Percentiles rank a stretch among this genome's conserved stretches.
These are phyloP conservation scores for Orobanche coerulescens DNA, from an alignment of 257 asterid species.

Conservation along the genomic window DNA sequence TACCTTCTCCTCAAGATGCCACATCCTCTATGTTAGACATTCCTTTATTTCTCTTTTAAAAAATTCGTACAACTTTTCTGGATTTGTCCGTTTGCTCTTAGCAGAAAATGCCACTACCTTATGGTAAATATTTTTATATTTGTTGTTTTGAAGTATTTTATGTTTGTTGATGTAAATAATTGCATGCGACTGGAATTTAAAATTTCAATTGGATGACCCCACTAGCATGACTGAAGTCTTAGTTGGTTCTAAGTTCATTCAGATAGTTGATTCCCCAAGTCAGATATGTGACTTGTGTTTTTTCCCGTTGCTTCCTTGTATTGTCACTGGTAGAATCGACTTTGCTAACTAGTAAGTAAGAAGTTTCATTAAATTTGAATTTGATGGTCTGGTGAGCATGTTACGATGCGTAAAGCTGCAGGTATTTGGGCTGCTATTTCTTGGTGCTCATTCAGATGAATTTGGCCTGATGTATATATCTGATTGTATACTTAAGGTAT, in stretches of 20 bases:
- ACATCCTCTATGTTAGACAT: slow-evolving; percentile 16
- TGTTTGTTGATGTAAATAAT: slow-evolving; percentile 17
- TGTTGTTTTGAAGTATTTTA: not conserved
- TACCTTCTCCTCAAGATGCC: slow-evolving; percentile 19
- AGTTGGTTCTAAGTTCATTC: not conserved
- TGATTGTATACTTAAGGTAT: slow-evolving; percentile 45
- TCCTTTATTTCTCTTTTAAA: not conserved
- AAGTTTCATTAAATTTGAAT: slow-evolving; percentile 20
- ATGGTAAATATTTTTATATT: not conserved
- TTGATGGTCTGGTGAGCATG: slow-evolving; percentile 39
- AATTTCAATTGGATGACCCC: not conserved
- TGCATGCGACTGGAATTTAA: slow-evolving; percentile 12
- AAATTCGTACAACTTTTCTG: slow-evolving; percentile 1
- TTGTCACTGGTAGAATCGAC: slow-evolving; percentile 14
- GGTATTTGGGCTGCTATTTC: slow-evolving; percentile 46
- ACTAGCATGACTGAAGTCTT: slow-evolving; percentile 13
- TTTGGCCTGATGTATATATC: slow-evolving; percentile 41
- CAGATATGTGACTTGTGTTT: slow-evolving; percentile 7
- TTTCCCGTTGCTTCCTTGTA: slow-evolving; percentile 6
- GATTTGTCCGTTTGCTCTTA: slow-evolving; percentile 17
- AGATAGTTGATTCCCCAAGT: slow-evolving; percentile 11
- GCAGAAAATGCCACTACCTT: slow-evolving; percentile 9
- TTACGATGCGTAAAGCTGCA: slow-evolving; percentile 59
- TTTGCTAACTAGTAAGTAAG: slow-evolving; percentile 9
- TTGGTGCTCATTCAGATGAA: slow-evolving; percentile 51